Base-by-base conservation (phyloP, 2,329 filamentous ascomycete genomes). In the Colletotrichum sp. region DNA sequence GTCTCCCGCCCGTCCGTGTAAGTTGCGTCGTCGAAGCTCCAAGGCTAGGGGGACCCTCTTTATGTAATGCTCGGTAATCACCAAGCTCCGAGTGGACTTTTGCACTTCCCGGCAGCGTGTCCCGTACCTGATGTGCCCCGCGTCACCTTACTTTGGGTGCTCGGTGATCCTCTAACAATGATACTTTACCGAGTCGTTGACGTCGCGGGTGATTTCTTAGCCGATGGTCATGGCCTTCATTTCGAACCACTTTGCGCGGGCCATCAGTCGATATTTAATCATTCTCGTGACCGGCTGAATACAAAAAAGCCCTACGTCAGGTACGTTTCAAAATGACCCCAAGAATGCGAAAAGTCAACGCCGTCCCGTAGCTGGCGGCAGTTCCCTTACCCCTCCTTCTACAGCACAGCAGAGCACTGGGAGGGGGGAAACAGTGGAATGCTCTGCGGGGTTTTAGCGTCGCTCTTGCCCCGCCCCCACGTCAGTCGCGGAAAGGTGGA, bases 11-110 rank as follows among this genome's bases (percentile, higher is more conserved):
- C 55, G 19, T 61, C 55, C 39, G 57, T 61, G 30, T 69, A 57
- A 57, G 30, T 61, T 55, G 44, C 55, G 22, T 59, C 55, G 22
- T 19, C 25, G 27, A 59, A 59, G 55, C 27, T 29, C 55, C 22
- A 27, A 25, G 0, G 55, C 13, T 19, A 22, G 44, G 44, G 19
- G 61, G 61, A 25, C 39, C 63, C 63, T 72, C 73, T 76, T 77
- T 77, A 76, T 76, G 66, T 77, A 77, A 77, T 77, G 75, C 75
- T 77, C 66, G 57, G 71, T 77, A 77, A 77, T 77, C 75, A 57
- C 71, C 49, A n/a, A 22, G n/a, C 16, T 73, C 44, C 49, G 22
- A 65, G 49, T 76, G 73, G 73, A 59, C 44, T 22, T 36, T 12
- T 57, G n/a, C 15, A 52, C 32, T 32, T 25, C 25, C n/a, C 44